Percentiles rank a stretch among this genome's conserved stretches.
These are phyloP conservation scores for Scenedesmus sp. DNA, from an alignment of 163 green algal species.

Conservation along the genomic window DNA sequence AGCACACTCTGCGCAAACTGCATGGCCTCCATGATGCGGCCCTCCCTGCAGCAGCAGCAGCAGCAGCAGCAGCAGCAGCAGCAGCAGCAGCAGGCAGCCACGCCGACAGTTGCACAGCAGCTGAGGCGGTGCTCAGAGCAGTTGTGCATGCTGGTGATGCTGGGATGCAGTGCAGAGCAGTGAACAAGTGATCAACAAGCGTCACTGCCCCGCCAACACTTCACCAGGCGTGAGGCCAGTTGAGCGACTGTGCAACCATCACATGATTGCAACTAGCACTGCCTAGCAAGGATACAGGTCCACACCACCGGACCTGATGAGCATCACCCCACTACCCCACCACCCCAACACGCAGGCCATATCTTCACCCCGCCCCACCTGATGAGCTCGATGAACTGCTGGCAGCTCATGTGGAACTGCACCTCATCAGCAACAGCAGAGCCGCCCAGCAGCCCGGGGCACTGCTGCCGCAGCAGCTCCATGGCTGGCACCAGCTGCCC, in stretches of 20 bases:
- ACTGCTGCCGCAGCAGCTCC: constrained; percentile 61
- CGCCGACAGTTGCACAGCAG: background rate
- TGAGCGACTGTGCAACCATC: background rate
- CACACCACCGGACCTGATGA: too few relatives aligned
- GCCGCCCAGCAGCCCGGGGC: constrained; percentile 50
- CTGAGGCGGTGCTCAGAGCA: background rate
- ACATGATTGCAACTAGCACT: too few relatives aligned
- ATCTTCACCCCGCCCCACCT: constrained; percentile 53
- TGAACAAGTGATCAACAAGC: background rate
- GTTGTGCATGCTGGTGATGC: background rate
- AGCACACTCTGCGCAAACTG: constrained; percentile 65
- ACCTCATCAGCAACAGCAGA: constrained; percentile 58
- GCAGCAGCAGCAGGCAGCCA: background rate
- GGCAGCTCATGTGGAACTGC: constrained; percentile 75
- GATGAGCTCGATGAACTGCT: constrained; percentile 87
- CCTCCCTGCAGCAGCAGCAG: constrained; percentile 48
- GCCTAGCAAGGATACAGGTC: too few relatives aligned
- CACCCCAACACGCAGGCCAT: too few relatives aligned
- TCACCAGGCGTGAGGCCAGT: background rate
- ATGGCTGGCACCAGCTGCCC: constrained; percentile 61
- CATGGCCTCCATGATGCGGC: constrained; percentile 58
- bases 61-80: too few relatives aligned
- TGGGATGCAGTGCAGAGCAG: too few relatives aligned
- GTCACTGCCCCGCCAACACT: background rate
- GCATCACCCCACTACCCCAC: too few relatives aligned